Evolutionary conservation across 306 rosid genomes (phyloP), one percentile per base, ranked within the genome.

Genomic region (Prunus fruticosa): DNA sequence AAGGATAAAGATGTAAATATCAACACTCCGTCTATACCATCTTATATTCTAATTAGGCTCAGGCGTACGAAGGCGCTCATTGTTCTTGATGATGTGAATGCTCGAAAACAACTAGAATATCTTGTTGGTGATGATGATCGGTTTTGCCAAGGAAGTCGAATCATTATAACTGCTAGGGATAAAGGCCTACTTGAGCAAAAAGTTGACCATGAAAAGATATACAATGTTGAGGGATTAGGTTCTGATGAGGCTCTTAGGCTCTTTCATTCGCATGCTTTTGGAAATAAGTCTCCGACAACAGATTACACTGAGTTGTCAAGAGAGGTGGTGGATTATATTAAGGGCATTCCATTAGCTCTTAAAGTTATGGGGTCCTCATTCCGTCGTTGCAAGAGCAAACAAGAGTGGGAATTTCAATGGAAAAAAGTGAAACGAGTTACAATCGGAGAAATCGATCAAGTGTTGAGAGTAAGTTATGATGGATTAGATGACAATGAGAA

Each of bases 341-440:
- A 67, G 18, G 80, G 80, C 4, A 64, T 23, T 60, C 80, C 80
- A 38, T 41, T 76, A 22, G 80, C 61, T 15, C 32, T 76, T 13
- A 45, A 45, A 67, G 4, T 57, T 10, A 56, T 76, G 11, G 80
- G 80, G 2, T 30, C 67, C 11, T 34, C 18, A 1, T 67, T 62
- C 22, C 23, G 27, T 16, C 0, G 11, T 1, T 41, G 61, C 22
- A 3, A 56, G 50, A 25, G 12, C 32, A 19, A 52, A 25, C 15
- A 15, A 6, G 38, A 66, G 10, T 57, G 67, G 80, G 2, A 25
- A 38, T 0, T 3, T 9, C 7, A 7, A 12, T 23, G 53, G 2
- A 71, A 19, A 0, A 71, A 11, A 3, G 3, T 67, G 12, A 9
- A 13, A 76, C 19, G 9, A 27, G 27, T 32, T 76, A 46, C 67